These are phyloP conservation scores for Calonectria pteridis DNA, from an alignment of 2,329 filamentous ascomycete species.

Conservation along the genomic window DNA sequence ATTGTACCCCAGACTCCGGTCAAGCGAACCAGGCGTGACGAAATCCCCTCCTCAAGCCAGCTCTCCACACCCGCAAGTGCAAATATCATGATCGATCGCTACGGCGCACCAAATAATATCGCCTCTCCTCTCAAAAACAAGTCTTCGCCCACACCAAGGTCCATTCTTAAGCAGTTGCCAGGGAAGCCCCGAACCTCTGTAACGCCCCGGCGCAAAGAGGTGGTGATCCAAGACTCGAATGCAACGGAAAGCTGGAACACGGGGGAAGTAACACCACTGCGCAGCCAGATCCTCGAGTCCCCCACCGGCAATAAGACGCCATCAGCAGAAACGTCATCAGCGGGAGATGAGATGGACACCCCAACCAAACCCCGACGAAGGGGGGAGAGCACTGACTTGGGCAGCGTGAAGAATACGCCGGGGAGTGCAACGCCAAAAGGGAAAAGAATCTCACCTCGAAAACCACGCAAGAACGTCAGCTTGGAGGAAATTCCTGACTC, in stretches of 20 bases:
- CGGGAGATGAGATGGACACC: conserved; percentile 38
- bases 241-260: conserved; percentile 52
- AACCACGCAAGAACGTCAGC: conserved; percentile 31
- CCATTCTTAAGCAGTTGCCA: conserved; percentile 37
- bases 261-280: conserved; percentile 36
- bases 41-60: conserved; percentile 59
- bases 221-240: conserved; percentile 62
- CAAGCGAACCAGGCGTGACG: conserved; percentile 47
- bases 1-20: conserved; percentile 59
- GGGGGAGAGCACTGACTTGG: conserved; percentile 37
- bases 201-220: conserved; percentile 37
- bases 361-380: conserved; percentile 38
- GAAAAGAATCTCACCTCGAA: conserved; percentile 35
- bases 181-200: conserved; percentile 37
- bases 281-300: conserved; percentile 30
- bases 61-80: conserved; percentile 55
- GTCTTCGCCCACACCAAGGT: conserved; percentile 43
- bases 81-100: conserved; percentile 55
- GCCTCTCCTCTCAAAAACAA: conserved; percentile 55
- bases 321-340: conserved; percentile 36
- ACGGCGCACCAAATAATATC: conserved; percentile 50
- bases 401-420: conserved; percentile 22
- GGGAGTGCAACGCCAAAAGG: conserved; percentile 35
- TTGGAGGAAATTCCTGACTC: conserved; percentile 65
- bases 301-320: conserved; percentile 16